Conservation (phyloP, 164 flowering plant species). For the Nymphaea thermarum region DNA sequence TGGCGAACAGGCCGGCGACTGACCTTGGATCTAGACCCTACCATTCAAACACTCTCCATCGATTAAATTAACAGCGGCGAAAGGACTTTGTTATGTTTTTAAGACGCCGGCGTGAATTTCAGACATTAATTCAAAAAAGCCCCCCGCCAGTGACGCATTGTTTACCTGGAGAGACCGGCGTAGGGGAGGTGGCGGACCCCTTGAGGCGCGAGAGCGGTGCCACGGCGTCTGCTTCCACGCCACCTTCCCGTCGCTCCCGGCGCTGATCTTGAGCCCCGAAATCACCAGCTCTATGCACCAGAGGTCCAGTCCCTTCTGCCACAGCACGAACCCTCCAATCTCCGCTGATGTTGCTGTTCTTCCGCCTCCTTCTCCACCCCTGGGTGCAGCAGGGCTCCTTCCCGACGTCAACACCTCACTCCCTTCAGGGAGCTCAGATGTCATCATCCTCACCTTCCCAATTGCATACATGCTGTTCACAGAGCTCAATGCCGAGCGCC, state of each 20-base stretch:
- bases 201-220: constrained; percentile 8
- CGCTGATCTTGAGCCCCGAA: constrained; percentile 6
- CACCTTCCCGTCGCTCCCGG: constrained; percentile 10
- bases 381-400: not conserved
- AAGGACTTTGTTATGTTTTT: too few species aligned
- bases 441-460: constrained; percentile 10
- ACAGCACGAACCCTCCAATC: constrained; percentile 5
- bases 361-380: not conserved
- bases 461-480: constrained; percentile 7
- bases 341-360: not conserved
- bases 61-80: too few species aligned
- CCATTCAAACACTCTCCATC: too few species aligned
- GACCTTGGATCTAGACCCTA: constrained; percentile 80
- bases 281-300: constrained; percentile 8
- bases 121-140: too few species aligned
- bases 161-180: constrained; percentile 7
- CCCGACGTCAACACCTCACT: not conserved
- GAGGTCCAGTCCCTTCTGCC: constrained; percentile 10
- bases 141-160: too few species aligned
- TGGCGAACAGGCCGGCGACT: constrained; percentile 58
- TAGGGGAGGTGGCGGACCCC: constrained; percentile 6
- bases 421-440: constrained; percentile 4
- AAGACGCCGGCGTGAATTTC: too few species aligned
- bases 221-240: constrained; percentile 9
- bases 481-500: constrained; percentile 2